Percentiles rank a stretch among this genome's conserved stretches.
phyloP scores from a whole-genome alignment of 2,329 filamentous ascomycete genomes.

The Botrytis elliptica region DNA sequence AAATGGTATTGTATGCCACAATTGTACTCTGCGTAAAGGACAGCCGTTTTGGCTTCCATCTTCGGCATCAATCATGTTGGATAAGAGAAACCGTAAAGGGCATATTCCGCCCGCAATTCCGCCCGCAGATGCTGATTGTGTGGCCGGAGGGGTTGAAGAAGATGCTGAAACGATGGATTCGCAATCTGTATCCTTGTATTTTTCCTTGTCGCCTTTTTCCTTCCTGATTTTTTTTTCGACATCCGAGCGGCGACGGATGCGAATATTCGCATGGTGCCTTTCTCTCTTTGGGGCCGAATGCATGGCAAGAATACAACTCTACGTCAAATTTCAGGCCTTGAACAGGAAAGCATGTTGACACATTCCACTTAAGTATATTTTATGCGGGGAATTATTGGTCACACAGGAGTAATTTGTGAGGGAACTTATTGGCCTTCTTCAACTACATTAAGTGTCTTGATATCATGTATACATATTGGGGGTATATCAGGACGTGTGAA shows the following conservation, averaged over 20 bases:
- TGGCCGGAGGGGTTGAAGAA: conserved; percentile 15
- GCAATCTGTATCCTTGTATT: conserved; percentile 31
- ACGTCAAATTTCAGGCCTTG: conserved; percentile 11
- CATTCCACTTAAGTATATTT: not conserved
- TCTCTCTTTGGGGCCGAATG: conserved; percentile 31
- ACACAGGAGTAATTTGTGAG: not conserved
- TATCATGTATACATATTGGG: not conserved
- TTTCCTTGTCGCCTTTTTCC: conserved; percentile 22
- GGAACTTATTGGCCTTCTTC: not conserved
- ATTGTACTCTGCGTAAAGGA: conserved; percentile 32
- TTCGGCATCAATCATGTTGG: conserved; percentile 30
- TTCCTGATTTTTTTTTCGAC: conserved; percentile 31
- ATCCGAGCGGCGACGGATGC: conserved; percentile 30
- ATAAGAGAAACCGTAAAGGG: conserved; percentile 34
- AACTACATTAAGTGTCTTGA: not conserved
- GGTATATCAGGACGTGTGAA: not conserved
- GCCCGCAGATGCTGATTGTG: conserved; percentile 19
- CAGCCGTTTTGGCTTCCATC: conserved; percentile 25
- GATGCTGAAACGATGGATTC: conserved; percentile 30
- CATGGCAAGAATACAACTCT: conserved; percentile 27
- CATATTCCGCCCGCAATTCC: conserved; percentile 30
- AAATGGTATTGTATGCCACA: conserved; percentile 36
- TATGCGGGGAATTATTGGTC: not conserved
- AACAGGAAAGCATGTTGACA: not conserved
- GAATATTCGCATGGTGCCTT: conserved; percentile 33